These are phyloP conservation scores for Fraxinus xanthoxyloides DNA, from an alignment of 305 asterid genomes.

Conservation along the genomic window DNA sequence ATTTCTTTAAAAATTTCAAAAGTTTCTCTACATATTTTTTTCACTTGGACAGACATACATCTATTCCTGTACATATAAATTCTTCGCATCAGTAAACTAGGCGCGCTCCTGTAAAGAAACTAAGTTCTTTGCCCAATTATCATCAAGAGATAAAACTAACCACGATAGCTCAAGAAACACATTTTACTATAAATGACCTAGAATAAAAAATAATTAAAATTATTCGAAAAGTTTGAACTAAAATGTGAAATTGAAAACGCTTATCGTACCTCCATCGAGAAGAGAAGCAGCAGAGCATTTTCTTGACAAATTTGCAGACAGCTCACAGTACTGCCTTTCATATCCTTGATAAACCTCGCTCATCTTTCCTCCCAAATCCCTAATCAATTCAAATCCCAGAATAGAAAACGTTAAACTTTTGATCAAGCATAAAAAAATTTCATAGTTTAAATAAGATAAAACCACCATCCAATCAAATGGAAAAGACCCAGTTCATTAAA, in stretches of 20 bases:
- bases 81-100: not conserved
- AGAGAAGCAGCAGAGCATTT: slow-evolving; percentile 69
- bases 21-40: not conserved
- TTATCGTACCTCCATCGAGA: slow-evolving; percentile 62
- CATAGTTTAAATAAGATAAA: not conserved
- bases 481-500: not conserved
- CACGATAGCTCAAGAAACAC: not conserved
- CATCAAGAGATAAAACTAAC: slow-evolving; percentile 17
- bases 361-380: slow-evolving; percentile 45
- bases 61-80: not conserved
- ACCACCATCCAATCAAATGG: not conserved
- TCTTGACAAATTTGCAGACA: slow-evolving; percentile 78
- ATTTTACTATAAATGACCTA: not conserved
- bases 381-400: slow-evolving; percentile 10
- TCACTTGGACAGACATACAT: not conserved
- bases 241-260: not conserved
- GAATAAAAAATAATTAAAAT: slow-evolving; percentile 21
- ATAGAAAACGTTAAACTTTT: slow-evolving; percentile 10
- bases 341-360: slow-evolving; percentile 89
- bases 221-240: slow-evolving; percentile 5
- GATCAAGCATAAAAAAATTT: not conserved
- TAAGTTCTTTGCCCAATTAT: slow-evolving; percentile 24
- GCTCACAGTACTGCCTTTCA: slow-evolving; percentile 94
- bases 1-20: not conserved
- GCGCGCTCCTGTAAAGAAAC: not conserved